Base-by-base conservation (phyloP, 208 protist genomes). In the Trichomonas tenax region DNA sequence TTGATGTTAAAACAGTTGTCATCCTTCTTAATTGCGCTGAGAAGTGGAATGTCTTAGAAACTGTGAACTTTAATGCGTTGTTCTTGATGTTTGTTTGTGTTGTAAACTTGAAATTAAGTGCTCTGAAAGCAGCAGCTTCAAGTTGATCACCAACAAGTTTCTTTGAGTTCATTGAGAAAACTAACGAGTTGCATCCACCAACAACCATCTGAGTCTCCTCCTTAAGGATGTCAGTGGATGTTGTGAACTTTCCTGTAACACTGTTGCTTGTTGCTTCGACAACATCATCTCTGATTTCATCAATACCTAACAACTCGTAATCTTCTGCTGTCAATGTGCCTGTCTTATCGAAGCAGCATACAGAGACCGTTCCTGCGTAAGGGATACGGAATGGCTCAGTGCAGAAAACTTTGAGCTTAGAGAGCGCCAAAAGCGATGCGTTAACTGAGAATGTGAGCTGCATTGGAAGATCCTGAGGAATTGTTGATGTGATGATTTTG, bases 291-390 rank as follows among this genome's bases (percentile, higher is more conserved):
- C 23, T 44, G 0, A 95, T 63, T 58, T 95, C 46, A 21, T 51
- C 58, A 45, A 51, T 97, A 48, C 98, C 98, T 63, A 98, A 97
- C 72, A 99, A 98, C 40, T 98, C 97, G 98, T 99, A 98, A 96
- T 99, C 98, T 96, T 99, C 98, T 34, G 97, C 98, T 10, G 99
- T 99, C n/a, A 99, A 97, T 23, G 98, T 99, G 84, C 99, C 99
- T 9, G 99, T 99, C 98, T 99, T 99, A 97, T 99, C 99, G 97
- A 99, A 99, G 98, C 99, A 99, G 97, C 98, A 99, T 15, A 98
- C 98, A 97, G 99, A 98, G 26, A 99, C 98, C 58, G 96, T 99
- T 48, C 99, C 99, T 26, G 99, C 99, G 96, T 99, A 99, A 23
- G 99, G 99, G 97, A 99, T 99, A 58, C 99, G 98, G 97, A 99